Evolutionary conservation across 495 filamentous ascomycete species (phyloP), one percentile per base, ranked within the genome.

Genomic region (Neohortaea acidophila): DNA sequence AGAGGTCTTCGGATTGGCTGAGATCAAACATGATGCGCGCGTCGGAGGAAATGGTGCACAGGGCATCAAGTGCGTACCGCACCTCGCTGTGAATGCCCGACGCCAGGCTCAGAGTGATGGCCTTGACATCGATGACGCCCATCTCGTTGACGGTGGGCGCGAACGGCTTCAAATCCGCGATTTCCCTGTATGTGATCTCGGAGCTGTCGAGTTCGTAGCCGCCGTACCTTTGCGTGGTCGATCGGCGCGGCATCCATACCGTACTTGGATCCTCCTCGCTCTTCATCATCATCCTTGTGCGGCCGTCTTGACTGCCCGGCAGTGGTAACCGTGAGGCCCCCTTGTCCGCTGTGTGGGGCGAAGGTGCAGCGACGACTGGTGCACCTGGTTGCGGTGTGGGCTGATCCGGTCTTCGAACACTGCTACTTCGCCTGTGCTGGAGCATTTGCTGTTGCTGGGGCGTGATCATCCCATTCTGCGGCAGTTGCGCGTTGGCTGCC

Each of bases 101-200:
- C 44, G 91, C 83, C n/a, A 97, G 64, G 51, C 83, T 81, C 68
- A 83, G 81, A 1, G 75, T 92, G 27, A 97, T 66, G n/a, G 87
- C 84, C 47, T 84, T 80, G 20, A 94, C 77, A 51, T 97, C 86
- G 38, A 97, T 76, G 12, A 80, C 63, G 9, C 89, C 89, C 21
- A 94, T 63, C 47, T 97, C 87, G 3, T 64, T 59, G n/a, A 81
- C 68, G 0, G 61, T 57, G 2, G 89, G 89, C 28, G 86, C 65
- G 44, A 74, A 76, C 1, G 84, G 82, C 49, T 73, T 79, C 45
- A 69, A 59, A 43, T 61, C 28, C 10, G 42, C 39, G n/a, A n/a
- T n/a, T n/a, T n/a, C n/a, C n/a, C n/a, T n/a, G n/a, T n/a, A n/a
- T n/a, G n/a, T n/a, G n/a, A n/a, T n/a, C n/a, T n/a, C n/a, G n/a